Conservation (phyloP, 257 asterid species). For the Solanum ossicruentum region DNA sequence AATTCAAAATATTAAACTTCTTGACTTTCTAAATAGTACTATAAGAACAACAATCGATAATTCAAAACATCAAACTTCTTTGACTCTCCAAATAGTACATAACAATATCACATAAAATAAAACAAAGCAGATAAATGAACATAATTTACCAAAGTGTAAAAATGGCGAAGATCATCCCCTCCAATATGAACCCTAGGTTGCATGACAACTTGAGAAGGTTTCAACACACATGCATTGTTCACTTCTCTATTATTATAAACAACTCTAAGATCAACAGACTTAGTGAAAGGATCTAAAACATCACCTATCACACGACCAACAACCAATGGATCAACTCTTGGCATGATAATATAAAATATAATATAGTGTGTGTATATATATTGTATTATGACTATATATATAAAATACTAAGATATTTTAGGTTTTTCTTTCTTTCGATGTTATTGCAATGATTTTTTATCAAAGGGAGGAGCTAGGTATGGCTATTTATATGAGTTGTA, state of each 20-base stretch:
- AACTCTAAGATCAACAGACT: slow-evolving; percentile 34
- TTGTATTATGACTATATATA: background rate
- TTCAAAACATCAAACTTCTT: background rate
- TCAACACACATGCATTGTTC: slow-evolving; percentile 40
- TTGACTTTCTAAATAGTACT: background rate
- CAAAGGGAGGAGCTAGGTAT: background rate
- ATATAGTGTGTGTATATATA: background rate
- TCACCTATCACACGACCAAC: slow-evolving; percentile 68
- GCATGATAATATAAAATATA: slow-evolving; percentile 9
- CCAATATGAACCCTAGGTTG: slow-evolving; percentile 75
- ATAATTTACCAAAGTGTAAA: slow-evolving; percentile 40
- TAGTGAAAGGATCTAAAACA: slow-evolving; percentile 53
- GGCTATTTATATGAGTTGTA: background rate
- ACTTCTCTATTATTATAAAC: slow-evolving; percentile 25
- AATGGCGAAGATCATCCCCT: slow-evolving; percentile 63
- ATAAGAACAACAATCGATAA: background rate
- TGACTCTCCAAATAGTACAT: background rate
- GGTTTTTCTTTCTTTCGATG: background rate
- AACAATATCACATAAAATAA: background rate
- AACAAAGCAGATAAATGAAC: rapidly evolving
- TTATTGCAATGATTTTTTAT: background rate
- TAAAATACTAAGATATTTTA: background rate
- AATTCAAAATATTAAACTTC: background rate
- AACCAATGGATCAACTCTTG: slow-evolving; percentile 44
- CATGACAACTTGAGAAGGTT: slow-evolving; percentile 50